phyloP scores from a whole-genome alignment of 371 early-diverging fungal genomes.

The Umbelopsis sp. region DNA sequence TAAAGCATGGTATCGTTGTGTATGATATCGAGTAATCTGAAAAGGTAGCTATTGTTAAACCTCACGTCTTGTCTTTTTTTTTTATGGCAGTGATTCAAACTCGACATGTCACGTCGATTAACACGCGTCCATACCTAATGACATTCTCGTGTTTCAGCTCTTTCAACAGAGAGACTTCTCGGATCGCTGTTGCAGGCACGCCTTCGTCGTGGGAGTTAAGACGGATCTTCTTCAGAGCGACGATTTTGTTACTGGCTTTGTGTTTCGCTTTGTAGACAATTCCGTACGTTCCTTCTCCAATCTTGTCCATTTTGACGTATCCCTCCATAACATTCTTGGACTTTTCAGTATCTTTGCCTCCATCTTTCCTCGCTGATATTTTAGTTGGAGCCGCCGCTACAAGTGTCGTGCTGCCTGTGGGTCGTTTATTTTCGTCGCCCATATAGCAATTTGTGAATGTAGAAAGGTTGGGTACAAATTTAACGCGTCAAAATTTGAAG shows the following conservation, averaged over 20 bases:
- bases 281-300: constrained; percentile 98
- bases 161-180: constrained; percentile 98
- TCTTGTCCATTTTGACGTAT: constrained; percentile 86
- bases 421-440: constrained; percentile 11
- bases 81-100: neutral
- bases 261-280: constrained; percentile 95
- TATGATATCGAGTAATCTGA: constrained; percentile 89
- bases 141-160: constrained; percentile 93
- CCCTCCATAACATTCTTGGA: constrained; percentile 48
- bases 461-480: neutral
- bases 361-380: neutral
- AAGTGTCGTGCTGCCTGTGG: neutral
- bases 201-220: constrained; percentile 94
- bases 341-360: constrained; percentile 17
- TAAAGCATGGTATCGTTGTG: constrained; percentile 90
- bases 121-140: constrained; percentile 67
- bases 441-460: neutral
- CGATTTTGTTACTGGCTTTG: constrained; percentile 72
- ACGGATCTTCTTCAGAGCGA: constrained; percentile 96
- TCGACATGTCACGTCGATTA: neutral
- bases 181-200: constrained; percentile 92
- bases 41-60: constrained; percentile 3
- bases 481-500: constrained; percentile 12
- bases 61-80: no score
- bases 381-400: neutral